phyloP scores from a whole-genome alignment of 331 rosid species.

The Malus hybrid region DNA sequence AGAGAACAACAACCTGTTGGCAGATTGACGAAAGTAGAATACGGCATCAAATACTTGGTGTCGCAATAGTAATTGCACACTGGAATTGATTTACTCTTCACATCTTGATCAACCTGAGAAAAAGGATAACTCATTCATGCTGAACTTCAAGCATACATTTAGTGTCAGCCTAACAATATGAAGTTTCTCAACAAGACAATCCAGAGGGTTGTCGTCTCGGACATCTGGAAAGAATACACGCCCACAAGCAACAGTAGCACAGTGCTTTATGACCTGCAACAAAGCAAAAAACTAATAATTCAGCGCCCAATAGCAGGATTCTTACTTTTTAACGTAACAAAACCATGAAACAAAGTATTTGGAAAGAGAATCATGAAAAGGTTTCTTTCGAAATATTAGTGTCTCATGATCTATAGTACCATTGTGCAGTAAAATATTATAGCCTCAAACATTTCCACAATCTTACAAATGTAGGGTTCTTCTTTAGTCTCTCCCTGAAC shows the following conservation, averaged over 20 bases:
- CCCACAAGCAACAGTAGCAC: slow-evolving; percentile 29
- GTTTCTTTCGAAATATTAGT: neutral
- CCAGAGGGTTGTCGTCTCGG: neutral
- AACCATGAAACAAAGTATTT: neutral
- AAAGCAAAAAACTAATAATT: neutral
- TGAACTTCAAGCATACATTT: too few species aligned
- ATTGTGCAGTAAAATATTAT: slow-evolving; percentile 50
- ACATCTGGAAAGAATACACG: slow-evolving; percentile 26
- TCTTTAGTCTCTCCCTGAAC: too few species aligned
- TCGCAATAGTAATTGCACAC: slow-evolving; percentile 52
- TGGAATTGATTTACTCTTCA: slow-evolving; percentile 27
- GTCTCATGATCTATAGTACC: slow-evolving; percentile 64
- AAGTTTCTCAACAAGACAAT: neutral
- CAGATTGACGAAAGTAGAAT: slow-evolving; percentile 46
- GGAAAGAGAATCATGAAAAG: neutral
- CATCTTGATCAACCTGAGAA: neutral
- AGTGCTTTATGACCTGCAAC: slow-evolving; percentile 41
- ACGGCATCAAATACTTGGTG: slow-evolving; percentile 42
- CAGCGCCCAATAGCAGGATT: neutral
- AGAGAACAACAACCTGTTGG: slow-evolving; percentile 38
- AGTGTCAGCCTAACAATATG: too few species aligned
- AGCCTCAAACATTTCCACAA: neutral
- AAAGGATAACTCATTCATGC: too few species aligned
- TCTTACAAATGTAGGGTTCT: too few species aligned
- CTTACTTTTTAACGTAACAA: neutral